Evolutionary conservation across 768 basidiomycete genomes (phyloP), one percentile per base, ranked within the genome.

Genomic region (Leccinum subgranulosum): DNA sequence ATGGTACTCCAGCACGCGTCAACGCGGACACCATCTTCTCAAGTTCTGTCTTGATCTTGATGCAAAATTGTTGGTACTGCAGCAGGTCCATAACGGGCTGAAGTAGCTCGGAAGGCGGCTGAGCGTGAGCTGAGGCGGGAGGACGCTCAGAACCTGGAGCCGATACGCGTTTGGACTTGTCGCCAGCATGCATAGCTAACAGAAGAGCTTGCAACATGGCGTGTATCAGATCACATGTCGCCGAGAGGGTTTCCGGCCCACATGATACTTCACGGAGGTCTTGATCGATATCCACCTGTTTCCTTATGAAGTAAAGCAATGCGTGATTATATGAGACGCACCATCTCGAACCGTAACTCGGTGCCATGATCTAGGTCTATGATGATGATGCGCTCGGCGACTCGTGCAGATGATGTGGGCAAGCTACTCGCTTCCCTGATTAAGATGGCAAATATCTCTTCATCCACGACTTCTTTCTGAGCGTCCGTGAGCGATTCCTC

Each of bases 51-150:
- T 81, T 79, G 49, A 92, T 76, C 58, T 84, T 78, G 57, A 77
- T 69, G 66, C 87, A 88, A 69, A 94, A 92, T 25, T 83, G 82
- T 63, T 83, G 81, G 66, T 93, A 94, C 70, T 92, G 92, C 43
- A 93, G 71, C 29, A 92, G 64, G 67, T 92, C 90, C 59, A 92
- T 85, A 60, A 92, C 76, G 0, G 88, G 88, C 41, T 86, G 87
- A 15, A 94, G 78, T 36, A 92, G 70, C 3, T 77, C 76, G 15
- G 83, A 80, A n/a, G 76, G 51, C 7, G 63, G 58, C 31, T 57
- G 58, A 6, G n/a, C 28, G 25, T 28, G 48, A 8, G 39, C 39
- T 9, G 39, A 5, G n/a, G 39, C n/a, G 39, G 39, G n/a, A 51
- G 75, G 73, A 6, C 66, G 70, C 12, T 64, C 56, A 31, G 67